phyloP scores from a whole-genome alignment of 306 rosid genomes.

The Trifolium pratense region DNA sequence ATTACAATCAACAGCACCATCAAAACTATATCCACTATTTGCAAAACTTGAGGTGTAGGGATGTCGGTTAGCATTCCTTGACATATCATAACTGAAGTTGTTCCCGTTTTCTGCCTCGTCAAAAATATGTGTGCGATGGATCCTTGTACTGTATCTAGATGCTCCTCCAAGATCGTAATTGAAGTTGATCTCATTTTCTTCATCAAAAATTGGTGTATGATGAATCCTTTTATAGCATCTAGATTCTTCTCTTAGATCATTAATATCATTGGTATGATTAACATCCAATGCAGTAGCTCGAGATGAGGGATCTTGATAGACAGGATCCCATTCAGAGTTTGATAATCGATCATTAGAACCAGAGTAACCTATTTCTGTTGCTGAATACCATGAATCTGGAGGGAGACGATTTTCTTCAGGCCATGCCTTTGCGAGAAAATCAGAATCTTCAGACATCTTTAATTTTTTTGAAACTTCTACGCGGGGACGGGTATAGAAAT shows the following conservation, averaged over 20 bases:
- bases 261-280: conserved; percentile 44
- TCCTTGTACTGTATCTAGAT: conserved; percentile 47
- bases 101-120: conserved; percentile 50
- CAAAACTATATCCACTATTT: conserved; percentile 43
- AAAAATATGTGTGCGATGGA: conserved; percentile 27
- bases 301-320: conserved; percentile 43
- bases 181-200: conserved; percentile 50
- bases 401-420: conserved; percentile 44
- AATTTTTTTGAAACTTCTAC: conserved; percentile 45
- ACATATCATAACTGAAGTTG: conserved; percentile 43
- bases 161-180: conserved; percentile 38
- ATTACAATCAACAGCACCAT: conserved; percentile 46
- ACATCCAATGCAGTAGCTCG: conserved; percentile 46
- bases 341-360: conserved; percentile 47
- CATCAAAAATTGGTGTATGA: conserved; percentile 33
- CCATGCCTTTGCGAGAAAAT: conserved; percentile 43
- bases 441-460: conserved; percentile 47
- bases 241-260: conserved; percentile 46
- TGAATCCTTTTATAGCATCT: conserved; percentile 46
- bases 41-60: conserved; percentile 47
- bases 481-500: conserved; percentile 37
- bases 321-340: conserved; percentile 47
- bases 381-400: conserved; percentile 43
- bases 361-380: conserved; percentile 36
- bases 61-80: conserved; percentile 44